Evolutionary conservation across 305 asterid species (phyloP).

Genomic region (Withania somnifera): DNA sequence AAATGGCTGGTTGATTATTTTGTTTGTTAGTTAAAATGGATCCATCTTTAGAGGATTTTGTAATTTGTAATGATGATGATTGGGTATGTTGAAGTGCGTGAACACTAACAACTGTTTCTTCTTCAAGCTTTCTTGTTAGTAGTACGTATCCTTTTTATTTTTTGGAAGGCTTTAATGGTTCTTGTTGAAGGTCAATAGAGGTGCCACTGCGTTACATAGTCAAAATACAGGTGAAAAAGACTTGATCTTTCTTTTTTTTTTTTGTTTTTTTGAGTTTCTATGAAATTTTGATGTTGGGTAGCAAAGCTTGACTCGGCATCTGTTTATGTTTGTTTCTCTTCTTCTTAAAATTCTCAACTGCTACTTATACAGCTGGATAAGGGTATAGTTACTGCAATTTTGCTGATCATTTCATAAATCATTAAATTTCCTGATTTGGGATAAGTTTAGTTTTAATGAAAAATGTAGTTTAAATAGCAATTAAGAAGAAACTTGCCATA

Average conservation of each 20-base stretch:
- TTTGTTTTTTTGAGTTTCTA: constrained; percentile 7
- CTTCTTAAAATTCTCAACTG: not conserved
- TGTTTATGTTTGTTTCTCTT: not conserved
- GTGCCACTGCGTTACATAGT: constrained; percentile 9
- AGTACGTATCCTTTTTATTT: not conserved
- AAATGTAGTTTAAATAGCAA: not conserved
- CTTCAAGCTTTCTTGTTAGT: constrained; percentile 14
- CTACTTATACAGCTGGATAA: not conserved
- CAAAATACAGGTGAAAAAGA: constrained; percentile 31
- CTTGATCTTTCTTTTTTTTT: not conserved
- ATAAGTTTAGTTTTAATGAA: not conserved
- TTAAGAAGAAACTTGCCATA: not conserved
- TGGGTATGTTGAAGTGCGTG: constrained; percentile 40
- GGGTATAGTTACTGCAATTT: not conserved
- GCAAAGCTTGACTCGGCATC: not conserved
- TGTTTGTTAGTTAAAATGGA: constrained; percentile 23
- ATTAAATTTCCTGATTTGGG: not conserved
- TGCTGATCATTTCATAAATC: not conserved
- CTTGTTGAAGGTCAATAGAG: constrained; percentile 23
- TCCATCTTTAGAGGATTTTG: constrained; percentile 18
- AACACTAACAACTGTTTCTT: constrained; percentile 9
- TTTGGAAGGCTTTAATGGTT: constrained; percentile 27
- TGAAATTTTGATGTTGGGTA: not conserved
- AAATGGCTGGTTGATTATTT: constrained; percentile 14
- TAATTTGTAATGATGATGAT: constrained; percentile 22